Base-by-base conservation (phyloP, 176 grass and related monocot species). In the Oryza brachyantha region DNA sequence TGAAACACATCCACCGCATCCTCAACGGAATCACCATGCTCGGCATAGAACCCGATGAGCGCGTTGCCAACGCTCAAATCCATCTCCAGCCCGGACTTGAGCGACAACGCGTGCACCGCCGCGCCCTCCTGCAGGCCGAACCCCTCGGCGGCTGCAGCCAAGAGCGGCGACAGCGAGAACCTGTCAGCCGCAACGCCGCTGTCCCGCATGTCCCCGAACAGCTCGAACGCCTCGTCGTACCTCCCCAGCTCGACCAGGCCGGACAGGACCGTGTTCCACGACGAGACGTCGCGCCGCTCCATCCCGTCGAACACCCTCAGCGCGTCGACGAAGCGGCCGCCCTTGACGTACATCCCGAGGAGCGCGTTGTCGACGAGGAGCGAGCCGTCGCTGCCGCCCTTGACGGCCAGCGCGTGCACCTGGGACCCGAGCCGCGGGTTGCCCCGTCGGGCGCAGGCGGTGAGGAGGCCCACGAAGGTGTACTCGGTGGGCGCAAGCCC, bases 401-500 rank as follows among this genome's bases (percentile, higher is more conserved):
- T 87, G 72, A 86, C 64, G 24, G 78, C 81, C 68, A 90, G 76
- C 11, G 91, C 87, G 67, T 90, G 91, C 70, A 90, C 87, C 85
- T 90, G 91, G 5, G 87, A 36, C 2, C 91, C 91, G 24, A 93
- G 59, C 11, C 65, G 66, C 74, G 63, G 65, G 62, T 85, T 78
- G 36, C 21, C 82, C 45, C 85, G 58, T 41, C 91, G 73, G 11
- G 84, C 84, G 84, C 91, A 93, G 22, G 82, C 81, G 17, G 91
- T 93, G 84, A 93, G 80, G 34, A 93, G 71, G 0, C 84, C 91
- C 2, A 93, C 84, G 69, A 85, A 93, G 60, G 74, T 90, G 75
- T 83, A 93, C 78, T 85, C 82, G 5, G 83, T 93, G 40, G 85
- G 91, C 22, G 13, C 37, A 0, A 90, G 40, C 4, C 65, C 87